Evolutionary conservation across 2,329 filamentous ascomycete genomes (phyloP), one percentile per base, ranked within the genome.

Genomic region (Fusarium anguioides): DNA sequence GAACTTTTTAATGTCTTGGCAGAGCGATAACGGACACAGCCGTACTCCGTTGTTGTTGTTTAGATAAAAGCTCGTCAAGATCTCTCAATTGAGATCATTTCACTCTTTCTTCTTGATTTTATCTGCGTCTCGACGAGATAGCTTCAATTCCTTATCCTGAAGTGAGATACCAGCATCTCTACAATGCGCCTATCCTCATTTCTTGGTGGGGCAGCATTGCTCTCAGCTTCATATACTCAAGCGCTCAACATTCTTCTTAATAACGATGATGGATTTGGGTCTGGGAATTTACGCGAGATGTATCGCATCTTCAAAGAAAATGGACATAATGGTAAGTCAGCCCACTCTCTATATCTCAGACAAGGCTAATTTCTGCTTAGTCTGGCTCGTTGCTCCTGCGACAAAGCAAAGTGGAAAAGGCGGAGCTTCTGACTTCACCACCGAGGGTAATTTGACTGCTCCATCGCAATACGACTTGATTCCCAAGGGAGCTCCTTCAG

Each of bases 221-320:
- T 49, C 33, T 46, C 71, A 9, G 65, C 64, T 18, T 66, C 72
- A 4, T 55, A 45, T 2, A 60, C 64, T 0, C 66, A 70, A 5
- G 72, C 68, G 7, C 50, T 76, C 21, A 76, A 76, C 17, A 75
- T 76, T 42, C 50, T 76, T 14, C 39, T 76, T 0, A 75, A 71
- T 15, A 76, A 76, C 31, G 74, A 76, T 8, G 75, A 76, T 44
- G 72, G 75, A 3, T 76, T 76, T 5, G 74, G 69, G 6, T 76
- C 75, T 4, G 72, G 55, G 6, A 76, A 76, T 21, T 48, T 76
- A 31, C 69, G 75, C 5, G 74, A 76, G 50, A 55, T 70, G 11
- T 75, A 76, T 36, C 73, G 73, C 8, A 58, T 75, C 8, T 57
- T 76, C 10, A 76, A 74, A 21, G 64, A 69, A 5, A 68, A 71